Conservation (phyloP, 2,329 filamentous ascomycete genomes). For the Grosmannia penicillata region DNA sequence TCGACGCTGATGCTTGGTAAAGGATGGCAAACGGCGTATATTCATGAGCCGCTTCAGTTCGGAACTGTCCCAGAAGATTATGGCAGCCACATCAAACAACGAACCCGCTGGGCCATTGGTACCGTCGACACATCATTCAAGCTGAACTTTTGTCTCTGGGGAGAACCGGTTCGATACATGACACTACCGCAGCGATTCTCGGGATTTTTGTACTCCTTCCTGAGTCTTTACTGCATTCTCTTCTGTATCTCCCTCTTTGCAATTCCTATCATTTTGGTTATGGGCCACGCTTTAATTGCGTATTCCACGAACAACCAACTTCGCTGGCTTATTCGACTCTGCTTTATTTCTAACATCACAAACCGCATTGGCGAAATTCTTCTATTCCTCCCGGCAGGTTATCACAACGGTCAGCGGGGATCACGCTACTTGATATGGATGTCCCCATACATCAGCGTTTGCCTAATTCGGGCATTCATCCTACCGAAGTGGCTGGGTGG, state of each 20-base stretch:
- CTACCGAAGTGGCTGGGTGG: slow-evolving; percentile 46
- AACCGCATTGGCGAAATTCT: slow-evolving; percentile 42
- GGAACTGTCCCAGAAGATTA: slow-evolving; percentile 44
- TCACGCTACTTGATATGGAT: slow-evolving; percentile 45
- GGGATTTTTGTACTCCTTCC: slow-evolving; percentile 39
- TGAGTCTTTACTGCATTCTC: slow-evolving; percentile 38
- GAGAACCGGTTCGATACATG: slow-evolving; percentile 37
- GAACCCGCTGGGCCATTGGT: slow-evolving; percentile 38
- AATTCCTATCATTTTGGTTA: slow-evolving; percentile 42
- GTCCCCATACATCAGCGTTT: slow-evolving; percentile 44
- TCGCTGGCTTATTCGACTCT: slow-evolving; percentile 41
- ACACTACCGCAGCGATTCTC: slow-evolving; percentile 41
- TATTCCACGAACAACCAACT: slow-evolving; percentile 37
- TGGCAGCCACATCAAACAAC: slow-evolving; percentile 39
- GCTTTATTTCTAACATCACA: slow-evolving; percentile 32
- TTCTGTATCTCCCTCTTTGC: slow-evolving; percentile 38
- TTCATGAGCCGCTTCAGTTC: slow-evolving; percentile 45
- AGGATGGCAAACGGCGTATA: slow-evolving; percentile 47
- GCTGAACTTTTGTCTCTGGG: slow-evolving; percentile 44
- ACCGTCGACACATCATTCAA: slow-evolving; percentile 45
- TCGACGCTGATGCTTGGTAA: slow-evolving; percentile 42
- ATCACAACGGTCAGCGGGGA: slow-evolving; percentile 42
- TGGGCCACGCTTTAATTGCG: slow-evolving; percentile 39
- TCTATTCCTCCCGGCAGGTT: slow-evolving; percentile 44
- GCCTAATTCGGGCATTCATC: slow-evolving; percentile 41